Conservation (phyloP, 495 filamentous ascomycete genomes). For the Neurospora tetraspora region DNA sequence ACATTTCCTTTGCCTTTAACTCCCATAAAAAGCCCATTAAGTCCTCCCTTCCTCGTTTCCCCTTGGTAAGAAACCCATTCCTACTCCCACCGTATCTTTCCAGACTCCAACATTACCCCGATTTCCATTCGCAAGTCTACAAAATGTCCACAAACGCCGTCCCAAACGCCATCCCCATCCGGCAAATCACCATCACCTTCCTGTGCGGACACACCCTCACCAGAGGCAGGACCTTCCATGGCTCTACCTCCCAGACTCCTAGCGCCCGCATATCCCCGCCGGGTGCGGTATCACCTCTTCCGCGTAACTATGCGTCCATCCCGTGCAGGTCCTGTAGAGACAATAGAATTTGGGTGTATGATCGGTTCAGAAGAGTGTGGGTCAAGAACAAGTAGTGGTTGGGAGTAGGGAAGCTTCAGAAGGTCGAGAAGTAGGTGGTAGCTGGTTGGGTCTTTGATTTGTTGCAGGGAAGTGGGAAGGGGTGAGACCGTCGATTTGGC, state of each 20-base stretch:
- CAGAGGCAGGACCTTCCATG: neutral
- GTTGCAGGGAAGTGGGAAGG: too few species aligned
- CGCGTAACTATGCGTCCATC: neutral
- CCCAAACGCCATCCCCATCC: neutral
- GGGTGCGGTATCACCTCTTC: neutral
- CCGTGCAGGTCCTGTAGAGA: neutral
- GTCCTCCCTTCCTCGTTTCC: neutral
- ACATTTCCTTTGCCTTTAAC: too few species aligned
- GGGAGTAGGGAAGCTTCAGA: neutral
- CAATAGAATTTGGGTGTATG: neutral
- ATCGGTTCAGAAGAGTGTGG: neutral
- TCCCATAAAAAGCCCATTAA: neutral
- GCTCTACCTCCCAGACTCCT: neutral
- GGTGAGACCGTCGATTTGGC: too few species aligned
- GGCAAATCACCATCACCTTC: neutral
- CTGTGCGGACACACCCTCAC: neutral
- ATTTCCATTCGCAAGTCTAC: neutral
- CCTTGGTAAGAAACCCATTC: rapidly evolving
- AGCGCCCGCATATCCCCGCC: neutral
- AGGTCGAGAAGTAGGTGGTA: neutral
- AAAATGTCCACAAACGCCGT: neutral
- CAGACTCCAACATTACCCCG: neutral
- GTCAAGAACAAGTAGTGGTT: neutral
- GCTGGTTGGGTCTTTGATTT: neutral
- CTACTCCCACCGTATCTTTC: neutral